phyloP scores from a whole-genome alignment of 441 rosid genomes.

The Brassica balearica region DNA sequence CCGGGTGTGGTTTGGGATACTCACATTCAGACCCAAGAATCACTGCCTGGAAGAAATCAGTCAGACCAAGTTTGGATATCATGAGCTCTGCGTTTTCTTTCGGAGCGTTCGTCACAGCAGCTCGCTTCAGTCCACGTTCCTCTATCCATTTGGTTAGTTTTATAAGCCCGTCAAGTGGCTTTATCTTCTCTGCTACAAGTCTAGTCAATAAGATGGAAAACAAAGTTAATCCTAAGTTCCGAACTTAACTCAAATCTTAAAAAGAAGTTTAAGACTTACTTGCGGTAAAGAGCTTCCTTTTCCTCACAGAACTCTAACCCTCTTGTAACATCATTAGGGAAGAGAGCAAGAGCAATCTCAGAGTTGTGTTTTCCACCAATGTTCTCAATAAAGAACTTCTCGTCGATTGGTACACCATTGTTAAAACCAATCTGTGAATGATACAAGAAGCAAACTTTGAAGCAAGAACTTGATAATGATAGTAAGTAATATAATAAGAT shows the following conservation, averaged over 20 bases:
- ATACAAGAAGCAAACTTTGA: conserved; percentile 3
- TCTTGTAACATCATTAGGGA: conserved; percentile 73
- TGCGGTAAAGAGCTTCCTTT: conserved; percentile 85
- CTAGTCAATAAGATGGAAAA: conserved; percentile 44
- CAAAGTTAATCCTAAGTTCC: conserved; percentile 13
- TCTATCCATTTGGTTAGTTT: conserved; percentile 86
- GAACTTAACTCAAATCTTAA: not conserved
- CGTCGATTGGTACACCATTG: conserved; percentile 81
- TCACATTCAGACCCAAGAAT: conserved; percentile 83
- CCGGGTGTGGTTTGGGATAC: conserved; percentile 87
- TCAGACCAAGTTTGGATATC: conserved; percentile 77
- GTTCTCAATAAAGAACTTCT: conserved; percentile 66
- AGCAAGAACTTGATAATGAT: too few relatives aligned
- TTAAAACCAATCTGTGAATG: conserved; percentile 77
- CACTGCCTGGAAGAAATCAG: conserved; percentile 73
- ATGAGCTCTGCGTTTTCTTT: conserved; percentile 84
- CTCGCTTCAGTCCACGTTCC: conserved; percentile 79
- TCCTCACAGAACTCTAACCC: conserved; percentile 69
- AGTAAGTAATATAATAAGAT: too few relatives aligned
- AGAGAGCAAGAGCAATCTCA: conserved; percentile 70
- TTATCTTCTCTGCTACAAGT: conserved; percentile 67
- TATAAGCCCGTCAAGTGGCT: conserved; percentile 67
- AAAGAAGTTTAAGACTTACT: conserved; percentile 47
- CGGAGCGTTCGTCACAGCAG: conserved; percentile 97
- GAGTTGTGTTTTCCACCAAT: conserved; percentile 85